Evolutionary conservation across 352 stramenopile species (phyloP).

Genomic region (Pythium aristosporum): DNA sequence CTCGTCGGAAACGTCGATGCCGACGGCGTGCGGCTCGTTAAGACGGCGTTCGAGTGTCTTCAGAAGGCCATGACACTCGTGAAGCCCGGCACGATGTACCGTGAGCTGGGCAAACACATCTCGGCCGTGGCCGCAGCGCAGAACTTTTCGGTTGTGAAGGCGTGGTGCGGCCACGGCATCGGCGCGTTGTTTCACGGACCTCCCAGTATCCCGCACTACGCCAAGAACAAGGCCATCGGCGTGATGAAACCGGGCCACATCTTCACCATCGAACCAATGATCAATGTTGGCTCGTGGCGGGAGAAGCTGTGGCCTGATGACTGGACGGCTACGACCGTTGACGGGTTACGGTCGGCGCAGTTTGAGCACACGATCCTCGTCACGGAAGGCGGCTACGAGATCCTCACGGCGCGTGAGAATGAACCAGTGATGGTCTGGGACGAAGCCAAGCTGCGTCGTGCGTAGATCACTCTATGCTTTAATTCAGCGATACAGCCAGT

Average conservation of each 20-base stretch:
- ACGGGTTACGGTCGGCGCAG: conserved; percentile 96
- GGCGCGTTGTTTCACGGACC: conserved; percentile 95
- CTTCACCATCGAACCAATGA: conserved; percentile 99
- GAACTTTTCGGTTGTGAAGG: conserved; percentile 94
- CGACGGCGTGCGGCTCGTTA: conserved; percentile 89
- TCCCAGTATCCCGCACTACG: conserved; percentile 98
- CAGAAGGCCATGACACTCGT: conserved; percentile 83
- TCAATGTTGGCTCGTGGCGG: conserved; percentile 94
- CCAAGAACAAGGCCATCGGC: conserved; percentile 97
- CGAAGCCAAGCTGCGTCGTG: conserved; percentile 21
- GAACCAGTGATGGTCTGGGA: conserved; percentile 89
- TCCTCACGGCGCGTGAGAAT: conserved; percentile 92
- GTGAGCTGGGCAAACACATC: conserved; percentile 95
- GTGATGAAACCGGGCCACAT: conserved; percentile 98
- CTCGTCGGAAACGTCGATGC: conserved; percentile 96
- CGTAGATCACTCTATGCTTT: neutral
- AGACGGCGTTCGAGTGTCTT: conserved; percentile 95
- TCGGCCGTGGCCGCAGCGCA: conserved; percentile 82
- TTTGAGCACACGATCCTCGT: conserved; percentile 99
- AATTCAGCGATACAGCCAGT: conserved; percentile 40
- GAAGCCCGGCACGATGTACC: conserved; percentile 94
- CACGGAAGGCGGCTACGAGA: conserved; percentile 97
- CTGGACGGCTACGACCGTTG: conserved; percentile 96
- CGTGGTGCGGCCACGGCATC: conserved; percentile 98
- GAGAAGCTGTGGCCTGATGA: conserved; percentile 96